Percentiles rank a stretch among this genome's conserved stretches.
phyloP scores from a whole-genome alignment of 352 stramenopile genomes.

The Phytophthora uliginosa region DNA sequence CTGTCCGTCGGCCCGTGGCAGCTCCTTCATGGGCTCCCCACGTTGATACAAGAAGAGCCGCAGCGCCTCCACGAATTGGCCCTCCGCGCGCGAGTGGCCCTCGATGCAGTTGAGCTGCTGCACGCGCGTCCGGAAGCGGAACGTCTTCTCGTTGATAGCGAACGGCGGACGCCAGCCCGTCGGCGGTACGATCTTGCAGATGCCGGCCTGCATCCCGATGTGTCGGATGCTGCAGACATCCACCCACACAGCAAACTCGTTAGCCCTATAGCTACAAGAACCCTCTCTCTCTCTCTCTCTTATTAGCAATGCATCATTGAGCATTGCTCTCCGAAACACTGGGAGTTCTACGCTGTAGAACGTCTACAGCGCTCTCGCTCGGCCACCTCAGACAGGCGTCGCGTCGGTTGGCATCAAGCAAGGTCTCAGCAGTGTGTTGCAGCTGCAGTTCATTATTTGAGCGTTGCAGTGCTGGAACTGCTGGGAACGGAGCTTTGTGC shows the following conservation, averaged over 20 bases:
- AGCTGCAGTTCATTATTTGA: background rate
- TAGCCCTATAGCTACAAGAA: background rate
- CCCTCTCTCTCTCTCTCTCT: too few relatives aligned
- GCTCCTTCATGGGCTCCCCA: conserved; percentile 81
- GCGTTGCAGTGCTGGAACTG: background rate
- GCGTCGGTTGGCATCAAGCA: conserved; percentile 22
- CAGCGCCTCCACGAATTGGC: conserved; percentile 83
- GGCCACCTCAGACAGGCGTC: conserved; percentile 10
- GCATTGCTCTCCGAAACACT: background rate
- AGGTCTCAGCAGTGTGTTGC: conserved; percentile 17
- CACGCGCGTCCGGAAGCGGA: conserved; percentile 96
- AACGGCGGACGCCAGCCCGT: conserved; percentile 94
- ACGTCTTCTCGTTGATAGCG: conserved; percentile 87
- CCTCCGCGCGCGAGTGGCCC: conserved; percentile 80
- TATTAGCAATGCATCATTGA: background rate
- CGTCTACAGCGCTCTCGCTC: background rate
- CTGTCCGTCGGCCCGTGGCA: conserved; percentile 78
- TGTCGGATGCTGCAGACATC: conserved; percentile 74
- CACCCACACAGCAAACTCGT: conserved; percentile 1
- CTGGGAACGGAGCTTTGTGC: conserved; percentile 1
- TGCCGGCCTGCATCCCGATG: conserved; percentile 95
- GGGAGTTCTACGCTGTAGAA: background rate
- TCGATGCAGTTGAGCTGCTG: conserved; percentile 96
- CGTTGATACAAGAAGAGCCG: conserved; percentile 87
- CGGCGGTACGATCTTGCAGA: conserved; percentile 99